Evolutionary conservation across 495 filamentous ascomycete species (phyloP).

Genomic region (Cladorrhinum samala): DNA sequence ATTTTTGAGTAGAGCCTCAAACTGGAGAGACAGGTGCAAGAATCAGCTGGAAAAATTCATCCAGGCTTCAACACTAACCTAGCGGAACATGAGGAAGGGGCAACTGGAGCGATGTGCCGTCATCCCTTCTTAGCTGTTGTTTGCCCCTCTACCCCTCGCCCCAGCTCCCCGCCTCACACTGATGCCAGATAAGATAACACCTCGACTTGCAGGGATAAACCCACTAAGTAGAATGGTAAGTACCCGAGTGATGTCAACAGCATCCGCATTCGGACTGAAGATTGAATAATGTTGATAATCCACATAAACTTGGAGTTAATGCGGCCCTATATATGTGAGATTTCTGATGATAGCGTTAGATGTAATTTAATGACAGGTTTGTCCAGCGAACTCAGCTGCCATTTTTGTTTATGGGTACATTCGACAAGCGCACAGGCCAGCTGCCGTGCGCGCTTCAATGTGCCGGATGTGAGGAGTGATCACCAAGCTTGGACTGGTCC

Average conservation of each 20-base stretch:
- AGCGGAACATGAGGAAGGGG: not conserved
- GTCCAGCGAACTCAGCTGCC: no score
- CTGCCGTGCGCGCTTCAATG: no score
- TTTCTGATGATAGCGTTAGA: no score
- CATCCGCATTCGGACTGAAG: not conserved
- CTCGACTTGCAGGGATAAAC: not conserved
- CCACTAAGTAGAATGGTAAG: not conserved
- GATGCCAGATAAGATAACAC: slow-evolving; percentile 5
- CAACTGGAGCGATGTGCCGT: not conserved
- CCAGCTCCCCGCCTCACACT: not conserved
- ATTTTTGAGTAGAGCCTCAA: not conserved
- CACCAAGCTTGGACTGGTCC: no score
- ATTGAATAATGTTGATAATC: no score
- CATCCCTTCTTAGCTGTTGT: slow-evolving; percentile 2
- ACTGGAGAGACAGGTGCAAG: not conserved
- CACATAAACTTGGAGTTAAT: no score
- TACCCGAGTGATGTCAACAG: not conserved
- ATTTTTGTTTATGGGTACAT: no score
- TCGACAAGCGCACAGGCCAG: no score
- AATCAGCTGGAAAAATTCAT: not conserved
- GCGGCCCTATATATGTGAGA: no score
- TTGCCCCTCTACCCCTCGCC: slow-evolving; percentile 4
- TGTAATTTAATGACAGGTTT: no score
- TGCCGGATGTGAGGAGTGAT: no score
- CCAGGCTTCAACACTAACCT: not conserved